A percentile compares a stretch with the other conserved stretches of the same genome.
Evolutionary conservation across 768 basidiomycete species (phyloP).

Genomic region (Naganishia kalamii): DNA sequence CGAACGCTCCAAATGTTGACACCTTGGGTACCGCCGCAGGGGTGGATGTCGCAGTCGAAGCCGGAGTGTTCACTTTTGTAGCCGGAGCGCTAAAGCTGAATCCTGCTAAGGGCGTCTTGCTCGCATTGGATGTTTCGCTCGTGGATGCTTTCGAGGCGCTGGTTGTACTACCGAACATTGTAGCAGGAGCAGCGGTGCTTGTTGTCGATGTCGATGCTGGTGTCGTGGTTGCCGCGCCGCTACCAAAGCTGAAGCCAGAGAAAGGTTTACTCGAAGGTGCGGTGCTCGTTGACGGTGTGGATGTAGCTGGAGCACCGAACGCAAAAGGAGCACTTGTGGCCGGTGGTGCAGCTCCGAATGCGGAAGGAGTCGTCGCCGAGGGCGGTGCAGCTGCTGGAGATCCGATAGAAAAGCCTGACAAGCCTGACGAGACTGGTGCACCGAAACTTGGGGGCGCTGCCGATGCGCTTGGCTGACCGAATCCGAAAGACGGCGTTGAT

Average conservation of each 20-base stretch:
- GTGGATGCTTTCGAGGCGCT: neutral
- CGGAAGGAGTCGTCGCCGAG: too few relatives aligned
- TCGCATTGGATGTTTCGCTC: neutral
- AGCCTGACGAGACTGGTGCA: constrained; percentile 19
- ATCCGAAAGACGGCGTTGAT: constrained; percentile 6
- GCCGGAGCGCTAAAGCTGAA: constrained; percentile 28
- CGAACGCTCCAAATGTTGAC: constrained; percentile 6
- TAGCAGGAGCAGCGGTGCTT: constrained; percentile 11
- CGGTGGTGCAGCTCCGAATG: neutral
- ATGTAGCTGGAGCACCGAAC: neutral
- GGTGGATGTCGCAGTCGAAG: constrained; percentile 5
- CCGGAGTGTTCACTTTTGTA: constrained; percentile 9
- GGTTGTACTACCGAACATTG: neutral
- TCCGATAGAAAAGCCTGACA: constrained; percentile 33
- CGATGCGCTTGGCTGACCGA: neutral
- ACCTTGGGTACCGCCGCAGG: neutral
- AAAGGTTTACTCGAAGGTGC: constrained; percentile 21
- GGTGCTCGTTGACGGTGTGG: constrained; percentile 1
- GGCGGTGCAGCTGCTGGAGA: neutral
- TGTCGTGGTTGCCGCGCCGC: neutral
- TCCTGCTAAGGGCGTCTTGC: constrained; percentile 3
- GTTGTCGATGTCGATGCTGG: neutral
- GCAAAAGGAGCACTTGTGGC: neutral
- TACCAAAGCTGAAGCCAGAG: constrained; percentile 23
- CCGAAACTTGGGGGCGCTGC: constrained; percentile 2